These are phyloP conservation scores for Cordyceps pruinosa DNA, from an alignment of 2,329 filamentous ascomycete species.

Conservation along the genomic window DNA sequence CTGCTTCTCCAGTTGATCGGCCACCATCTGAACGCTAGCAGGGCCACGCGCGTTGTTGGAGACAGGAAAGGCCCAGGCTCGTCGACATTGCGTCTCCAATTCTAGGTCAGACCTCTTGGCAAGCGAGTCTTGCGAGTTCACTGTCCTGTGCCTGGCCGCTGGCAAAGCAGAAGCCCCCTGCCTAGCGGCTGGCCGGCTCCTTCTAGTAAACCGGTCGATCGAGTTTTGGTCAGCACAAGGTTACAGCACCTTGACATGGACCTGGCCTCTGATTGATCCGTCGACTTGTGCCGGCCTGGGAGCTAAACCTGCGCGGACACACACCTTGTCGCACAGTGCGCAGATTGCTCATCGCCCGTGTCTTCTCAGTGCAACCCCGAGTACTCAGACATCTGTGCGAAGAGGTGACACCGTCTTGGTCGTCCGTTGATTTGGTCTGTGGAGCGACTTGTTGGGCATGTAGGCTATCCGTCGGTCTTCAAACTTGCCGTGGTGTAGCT, in stretches of 20 bases:
- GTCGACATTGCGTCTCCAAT: not conserved
- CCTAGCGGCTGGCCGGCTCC: not conserved
- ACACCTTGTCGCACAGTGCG: constrained; percentile 4
- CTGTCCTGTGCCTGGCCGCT: not conserved
- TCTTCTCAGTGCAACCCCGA: not conserved
- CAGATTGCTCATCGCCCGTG: not conserved
- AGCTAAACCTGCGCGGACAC: not conserved
- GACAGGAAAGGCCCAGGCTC: not conserved
- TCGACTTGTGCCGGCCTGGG: not conserved
- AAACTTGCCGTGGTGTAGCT: not conserved
- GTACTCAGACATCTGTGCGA: not conserved
- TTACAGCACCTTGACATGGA: not conserved
- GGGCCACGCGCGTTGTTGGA: not conserved
- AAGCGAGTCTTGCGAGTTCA: not conserved
- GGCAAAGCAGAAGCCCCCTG: not conserved
- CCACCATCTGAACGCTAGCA: not conserved
- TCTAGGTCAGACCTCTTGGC: not conserved
- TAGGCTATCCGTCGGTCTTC: too few species aligned
- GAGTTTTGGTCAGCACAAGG: constrained; percentile 5
- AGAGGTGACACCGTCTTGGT: not conserved
- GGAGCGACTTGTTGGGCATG: not conserved
- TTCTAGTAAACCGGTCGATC: constrained; percentile 7
- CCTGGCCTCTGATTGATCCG: constrained; percentile 5
- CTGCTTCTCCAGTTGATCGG: not conserved
- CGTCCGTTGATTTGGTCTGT: not conserved